A percentile compares a stretch with the other conserved stretches of the same genome.
phyloP scores from a whole-genome alignment of 2,329 filamentous ascomycete genomes.

The Arthrobotrys musiformis region DNA sequence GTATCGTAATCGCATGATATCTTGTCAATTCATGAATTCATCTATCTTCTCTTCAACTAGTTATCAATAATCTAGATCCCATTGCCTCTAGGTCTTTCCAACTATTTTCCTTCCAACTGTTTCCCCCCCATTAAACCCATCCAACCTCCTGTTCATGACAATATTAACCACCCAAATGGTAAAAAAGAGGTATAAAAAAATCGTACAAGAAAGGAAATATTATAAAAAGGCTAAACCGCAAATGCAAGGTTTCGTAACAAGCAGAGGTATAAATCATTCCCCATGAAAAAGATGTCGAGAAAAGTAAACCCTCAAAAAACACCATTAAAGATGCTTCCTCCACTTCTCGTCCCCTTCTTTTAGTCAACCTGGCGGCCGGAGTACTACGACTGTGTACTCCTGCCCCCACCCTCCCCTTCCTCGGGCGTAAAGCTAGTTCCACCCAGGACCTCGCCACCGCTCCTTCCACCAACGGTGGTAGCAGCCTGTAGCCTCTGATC shows the following conservation, averaged over 20 bases:
- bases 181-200: constrained; percentile 5
- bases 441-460: constrained; percentile 50
- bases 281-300: background rate
- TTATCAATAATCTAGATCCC: background rate
- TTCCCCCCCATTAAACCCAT: too few species aligned
- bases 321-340: constrained; percentile 15
- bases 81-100: background rate
- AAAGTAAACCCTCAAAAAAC: background rate
- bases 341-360: background rate
- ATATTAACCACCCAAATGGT: background rate
- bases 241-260: constrained; percentile 4
- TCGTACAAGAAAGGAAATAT: background rate
- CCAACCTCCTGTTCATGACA: too few species aligned
- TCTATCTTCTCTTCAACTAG: background rate
- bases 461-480: constrained; percentile 65
- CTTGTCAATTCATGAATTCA: constrained; percentile 3
- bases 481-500: constrained; percentile 93
- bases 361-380: too few species aligned
- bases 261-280: background rate
- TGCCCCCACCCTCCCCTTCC: constrained; percentile 26
- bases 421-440: constrained; percentile 57
- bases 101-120: too few species aligned
- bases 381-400: background rate
- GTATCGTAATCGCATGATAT: too few species aligned
- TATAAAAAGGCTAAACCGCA: constrained; percentile 15